Conservation (phyloP, 208 protist genomes). For the Leishmania martiniquensis region DNA sequence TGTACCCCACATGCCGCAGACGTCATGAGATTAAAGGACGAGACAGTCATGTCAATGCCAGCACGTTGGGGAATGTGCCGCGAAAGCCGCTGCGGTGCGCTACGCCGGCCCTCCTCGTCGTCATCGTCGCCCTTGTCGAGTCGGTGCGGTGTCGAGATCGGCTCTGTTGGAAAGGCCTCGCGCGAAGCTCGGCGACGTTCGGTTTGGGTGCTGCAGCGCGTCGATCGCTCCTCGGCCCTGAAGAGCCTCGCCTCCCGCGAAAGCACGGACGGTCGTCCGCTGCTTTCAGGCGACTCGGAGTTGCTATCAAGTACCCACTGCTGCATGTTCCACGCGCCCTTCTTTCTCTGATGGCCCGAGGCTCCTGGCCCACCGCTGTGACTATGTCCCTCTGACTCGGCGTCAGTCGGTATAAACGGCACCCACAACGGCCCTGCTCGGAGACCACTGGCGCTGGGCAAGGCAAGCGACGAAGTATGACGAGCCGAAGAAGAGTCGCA, state of each 20-base stretch:
- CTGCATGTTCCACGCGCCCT: conserved; percentile 13
- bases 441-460: background rate
- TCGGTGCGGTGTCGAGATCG: background rate
- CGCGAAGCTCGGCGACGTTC: conserved; percentile 1
- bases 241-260: conserved; percentile 20
- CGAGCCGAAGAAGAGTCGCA: background rate
- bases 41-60: conserved; percentile 81
- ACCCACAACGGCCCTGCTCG: background rate
- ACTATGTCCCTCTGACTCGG: background rate
- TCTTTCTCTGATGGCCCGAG: background rate
- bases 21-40: conserved; percentile 68
- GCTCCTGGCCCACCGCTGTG: background rate
- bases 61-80: conserved; percentile 85
- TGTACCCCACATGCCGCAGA: conserved; percentile 6
- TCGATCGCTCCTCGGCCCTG: conserved; percentile 1
- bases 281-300: conserved; percentile 40
- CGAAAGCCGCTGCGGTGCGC: conserved; percentile 57
- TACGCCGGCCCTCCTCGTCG: conserved; percentile 43
- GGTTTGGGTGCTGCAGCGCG: conserved; percentile 2
- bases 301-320: conserved; percentile 31
- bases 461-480: background rate
- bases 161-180: background rate
- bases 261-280: conserved; percentile 15
- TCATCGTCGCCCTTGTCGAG: conserved; percentile 18
- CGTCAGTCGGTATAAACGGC: background rate